Conservation (phyloP, 2,329 filamentous ascomycete species). For the Diaporthe sp. region DNA sequence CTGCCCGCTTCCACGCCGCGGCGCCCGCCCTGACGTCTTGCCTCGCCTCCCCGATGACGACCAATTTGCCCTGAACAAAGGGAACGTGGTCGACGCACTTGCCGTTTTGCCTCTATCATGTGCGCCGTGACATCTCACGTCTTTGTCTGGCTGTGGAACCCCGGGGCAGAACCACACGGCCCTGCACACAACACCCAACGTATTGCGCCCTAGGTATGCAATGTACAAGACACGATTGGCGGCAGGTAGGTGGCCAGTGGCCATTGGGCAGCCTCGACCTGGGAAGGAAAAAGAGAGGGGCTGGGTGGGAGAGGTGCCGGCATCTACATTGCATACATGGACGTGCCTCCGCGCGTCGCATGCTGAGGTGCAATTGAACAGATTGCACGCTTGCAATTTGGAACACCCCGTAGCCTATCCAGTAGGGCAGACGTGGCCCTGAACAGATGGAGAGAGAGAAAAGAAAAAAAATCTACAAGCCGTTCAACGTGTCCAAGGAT, state of each 20-base stretch:
- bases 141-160: slow-evolving; percentile 21
- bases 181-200: neutral
- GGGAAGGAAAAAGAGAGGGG: slow-evolving; percentile 1
- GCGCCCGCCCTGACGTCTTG: slow-evolving; percentile 12
- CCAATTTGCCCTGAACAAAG: neutral
- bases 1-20: neutral
- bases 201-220: neutral
- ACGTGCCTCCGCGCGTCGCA: neutral
- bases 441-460: neutral
- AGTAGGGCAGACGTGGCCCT: neutral
- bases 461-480: neutral
- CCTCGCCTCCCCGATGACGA: slow-evolving; percentile 9
- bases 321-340: neutral
- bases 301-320: slow-evolving; percentile 7
- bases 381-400: neutral
- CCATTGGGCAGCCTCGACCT: neutral
- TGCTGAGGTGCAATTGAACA: neutral
- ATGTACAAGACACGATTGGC: slow-evolving; percentile 12
- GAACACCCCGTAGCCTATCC: neutral
- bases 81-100: neutral
- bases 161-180: slow-evolving; percentile 2
- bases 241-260: neutral
- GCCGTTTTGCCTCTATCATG: slow-evolving; percentile 18
- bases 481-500: neutral
- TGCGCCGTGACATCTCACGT: slow-evolving; percentile 14